Evolutionary conservation across 805 yeast genomes (phyloP).

Genomic region (Saturnispora halmiae): DNA sequence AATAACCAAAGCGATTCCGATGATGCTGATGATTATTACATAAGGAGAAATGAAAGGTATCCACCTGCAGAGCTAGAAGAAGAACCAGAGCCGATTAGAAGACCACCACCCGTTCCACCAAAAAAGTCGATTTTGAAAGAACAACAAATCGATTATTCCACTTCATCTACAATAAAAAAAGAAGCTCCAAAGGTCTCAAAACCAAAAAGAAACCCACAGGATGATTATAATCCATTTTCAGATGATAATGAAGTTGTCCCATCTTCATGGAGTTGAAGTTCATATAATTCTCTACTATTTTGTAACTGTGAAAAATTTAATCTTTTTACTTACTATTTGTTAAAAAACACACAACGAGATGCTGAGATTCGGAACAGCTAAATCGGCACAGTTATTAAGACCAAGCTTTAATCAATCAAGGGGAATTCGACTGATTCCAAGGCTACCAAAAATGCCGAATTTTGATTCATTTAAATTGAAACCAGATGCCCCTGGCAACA

Average conservation of each 20-base stretch:
- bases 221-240: slow-evolving; percentile 25
- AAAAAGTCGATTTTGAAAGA: slow-evolving; percentile 15
- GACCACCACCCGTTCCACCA: slow-evolving; percentile 26
- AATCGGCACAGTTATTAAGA: slow-evolving; percentile 1
- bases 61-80: neutral
- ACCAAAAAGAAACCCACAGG: slow-evolving; percentile 14
- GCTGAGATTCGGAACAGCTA: too few relatives aligned
- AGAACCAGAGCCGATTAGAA: slow-evolving; percentile 7
- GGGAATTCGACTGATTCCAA: slow-evolving; percentile 19
- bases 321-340: too few relatives aligned
- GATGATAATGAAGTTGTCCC: slow-evolving; percentile 26
- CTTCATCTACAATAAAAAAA: neutral
- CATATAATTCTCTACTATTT: too few relatives aligned
- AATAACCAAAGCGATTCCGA: neutral
- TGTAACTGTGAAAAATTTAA: neutral
- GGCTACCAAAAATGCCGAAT: slow-evolving; percentile 14
- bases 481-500: slow-evolving; percentile 82
- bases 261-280: slow-evolving; percentile 27
- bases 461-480: slow-evolving; percentile 38
- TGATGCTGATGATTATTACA: slow-evolving; percentile 7
- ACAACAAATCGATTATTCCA: slow-evolving; percentile 3
- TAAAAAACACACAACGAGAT: too few relatives aligned
- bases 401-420: slow-evolving; percentile 7
- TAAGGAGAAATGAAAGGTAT: slow-evolving; percentile 4
- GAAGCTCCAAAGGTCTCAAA: neutral